These are phyloP conservation scores for Aspergillus tanneri DNA, from an alignment of 2,329 filamentous ascomycete species.

Conservation along the genomic window DNA sequence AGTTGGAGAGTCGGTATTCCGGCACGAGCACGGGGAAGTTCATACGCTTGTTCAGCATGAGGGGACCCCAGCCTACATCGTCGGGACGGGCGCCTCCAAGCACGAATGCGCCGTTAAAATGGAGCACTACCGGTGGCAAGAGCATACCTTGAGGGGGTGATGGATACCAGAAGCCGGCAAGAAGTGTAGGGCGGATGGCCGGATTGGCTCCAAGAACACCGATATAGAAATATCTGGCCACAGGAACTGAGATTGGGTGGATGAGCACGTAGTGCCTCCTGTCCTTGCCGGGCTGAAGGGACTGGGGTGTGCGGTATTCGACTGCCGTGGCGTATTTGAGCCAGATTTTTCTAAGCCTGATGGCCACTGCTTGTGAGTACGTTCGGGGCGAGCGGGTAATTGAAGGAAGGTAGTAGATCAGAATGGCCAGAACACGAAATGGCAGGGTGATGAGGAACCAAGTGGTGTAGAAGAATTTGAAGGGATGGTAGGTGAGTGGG, in stretches of 20 bases:
- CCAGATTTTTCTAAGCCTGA: neutral
- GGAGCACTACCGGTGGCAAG: neutral
- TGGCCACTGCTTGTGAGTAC: neutral
- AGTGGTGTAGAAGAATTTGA: neutral
- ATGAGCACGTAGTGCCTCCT: neutral
- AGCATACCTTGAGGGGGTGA: neutral
- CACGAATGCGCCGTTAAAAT: neutral
- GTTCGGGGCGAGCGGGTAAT: neutral
- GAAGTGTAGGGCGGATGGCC: neutral
- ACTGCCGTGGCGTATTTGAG: neutral
- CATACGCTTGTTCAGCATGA: neutral
- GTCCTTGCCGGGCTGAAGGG: neutral
- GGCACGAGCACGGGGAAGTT: constrained; percentile 11
- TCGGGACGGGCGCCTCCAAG: neutral
- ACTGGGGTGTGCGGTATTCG: neutral
- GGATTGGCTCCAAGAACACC: too few relatives aligned
- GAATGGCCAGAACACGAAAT: neutral
- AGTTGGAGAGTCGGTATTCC: constrained; percentile 24
- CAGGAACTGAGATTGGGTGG: neutral
- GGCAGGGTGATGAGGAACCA: neutral
- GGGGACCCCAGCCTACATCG: neutral
- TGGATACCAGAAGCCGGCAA: neutral
- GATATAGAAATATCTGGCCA: too few relatives aligned
- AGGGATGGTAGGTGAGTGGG: too few relatives aligned
- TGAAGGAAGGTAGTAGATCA: neutral